Evolutionary conservation across 2,329 filamentous ascomycete species (phyloP).

Genomic region (Colletotrichum tropicale): DNA sequence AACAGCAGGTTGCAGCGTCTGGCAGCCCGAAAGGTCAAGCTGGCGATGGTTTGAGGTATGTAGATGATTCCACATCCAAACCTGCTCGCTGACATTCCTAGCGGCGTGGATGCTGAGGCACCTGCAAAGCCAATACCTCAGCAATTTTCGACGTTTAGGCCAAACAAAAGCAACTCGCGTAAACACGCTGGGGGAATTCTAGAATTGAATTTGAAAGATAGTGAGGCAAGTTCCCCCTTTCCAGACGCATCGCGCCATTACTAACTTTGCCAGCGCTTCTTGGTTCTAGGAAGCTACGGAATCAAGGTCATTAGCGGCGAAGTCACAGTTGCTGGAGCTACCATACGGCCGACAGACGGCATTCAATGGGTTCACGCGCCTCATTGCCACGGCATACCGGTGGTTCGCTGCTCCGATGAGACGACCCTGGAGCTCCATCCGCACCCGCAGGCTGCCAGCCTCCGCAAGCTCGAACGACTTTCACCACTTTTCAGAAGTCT

Average conservation of each 20-base stretch:
- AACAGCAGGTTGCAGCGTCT: neutral
- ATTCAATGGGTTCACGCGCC: constrained; percentile 68
- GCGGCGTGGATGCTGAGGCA: neutral
- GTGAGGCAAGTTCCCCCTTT: constrained; percentile 44
- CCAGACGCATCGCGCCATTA: neutral
- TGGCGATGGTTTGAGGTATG: neutral
- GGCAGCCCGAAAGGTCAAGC: neutral
- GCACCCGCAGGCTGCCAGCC: constrained; percentile 48
- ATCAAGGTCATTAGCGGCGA: constrained; percentile 66
- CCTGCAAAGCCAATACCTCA: neutral
- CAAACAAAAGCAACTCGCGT: constrained; percentile 47
- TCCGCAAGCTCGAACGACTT: constrained; percentile 61
- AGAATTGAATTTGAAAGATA: constrained; percentile 49
- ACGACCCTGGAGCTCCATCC: constrained; percentile 60
- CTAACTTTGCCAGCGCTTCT: constrained; percentile 54
- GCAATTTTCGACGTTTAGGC: constrained; percentile 51
- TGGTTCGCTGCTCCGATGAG: constrained; percentile 60
- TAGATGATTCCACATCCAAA: neutral
- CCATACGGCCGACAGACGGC: constrained; percentile 52
- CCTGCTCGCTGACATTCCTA: neutral
- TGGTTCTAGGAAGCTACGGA: constrained; percentile 72
- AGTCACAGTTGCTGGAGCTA: constrained; percentile 69
- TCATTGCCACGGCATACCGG: constrained; percentile 71
- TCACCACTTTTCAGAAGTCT: constrained; percentile 71
- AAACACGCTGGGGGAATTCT: constrained; percentile 41